Conservation (phyloP, 2,329 filamentous ascomycete genomes). For the Keithomyces neogunnii region DNA sequence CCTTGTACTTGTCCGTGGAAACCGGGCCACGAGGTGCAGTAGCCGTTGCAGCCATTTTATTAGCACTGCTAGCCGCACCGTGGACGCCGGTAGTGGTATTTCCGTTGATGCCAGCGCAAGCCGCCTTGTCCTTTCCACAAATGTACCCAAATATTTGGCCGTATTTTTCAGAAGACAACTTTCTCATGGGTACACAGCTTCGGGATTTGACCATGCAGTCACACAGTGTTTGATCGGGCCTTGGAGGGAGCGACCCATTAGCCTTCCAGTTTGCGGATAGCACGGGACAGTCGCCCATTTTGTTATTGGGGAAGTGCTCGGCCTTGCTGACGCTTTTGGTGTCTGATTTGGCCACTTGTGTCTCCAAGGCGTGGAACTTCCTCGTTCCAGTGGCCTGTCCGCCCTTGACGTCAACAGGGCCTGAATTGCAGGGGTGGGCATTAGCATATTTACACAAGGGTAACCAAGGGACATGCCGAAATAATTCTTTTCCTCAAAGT, state of each 20-base stretch:
- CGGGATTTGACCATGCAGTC: slow-evolving; percentile 73
- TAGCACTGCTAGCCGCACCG: slow-evolving; percentile 38
- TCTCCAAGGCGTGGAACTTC: slow-evolving; percentile 67
- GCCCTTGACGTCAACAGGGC: slow-evolving; percentile 56
- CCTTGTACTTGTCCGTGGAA: no score
- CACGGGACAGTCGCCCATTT: slow-evolving; percentile 62
- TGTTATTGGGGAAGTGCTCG: slow-evolving; percentile 65
- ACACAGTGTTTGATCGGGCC: slow-evolving; percentile 71
- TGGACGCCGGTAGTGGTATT: slow-evolving; percentile 61
- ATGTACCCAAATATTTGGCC: slow-evolving; percentile 65
- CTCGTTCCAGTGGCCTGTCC: slow-evolving; percentile 55
- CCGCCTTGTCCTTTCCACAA: slow-evolving; percentile 48
- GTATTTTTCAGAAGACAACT: slow-evolving; percentile 49
- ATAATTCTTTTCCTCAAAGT: slow-evolving; percentile 83
- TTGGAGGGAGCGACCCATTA: slow-evolving; percentile 64
- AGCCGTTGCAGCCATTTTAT: no score
- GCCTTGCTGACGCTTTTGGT: slow-evolving; percentile 58
- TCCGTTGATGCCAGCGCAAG: slow-evolving; percentile 60
- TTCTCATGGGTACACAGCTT: slow-evolving; percentile 56
- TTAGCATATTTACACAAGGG: neutral
- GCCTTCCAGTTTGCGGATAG: slow-evolving; percentile 54
- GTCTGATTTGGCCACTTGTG: slow-evolving; percentile 57
- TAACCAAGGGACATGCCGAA: slow-evolving; percentile 47
- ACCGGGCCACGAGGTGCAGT: no score
- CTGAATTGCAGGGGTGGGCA: slow-evolving; percentile 23